Base-by-base conservation (phyloP, 345 rosid species). In the Salix exigua region DNA sequence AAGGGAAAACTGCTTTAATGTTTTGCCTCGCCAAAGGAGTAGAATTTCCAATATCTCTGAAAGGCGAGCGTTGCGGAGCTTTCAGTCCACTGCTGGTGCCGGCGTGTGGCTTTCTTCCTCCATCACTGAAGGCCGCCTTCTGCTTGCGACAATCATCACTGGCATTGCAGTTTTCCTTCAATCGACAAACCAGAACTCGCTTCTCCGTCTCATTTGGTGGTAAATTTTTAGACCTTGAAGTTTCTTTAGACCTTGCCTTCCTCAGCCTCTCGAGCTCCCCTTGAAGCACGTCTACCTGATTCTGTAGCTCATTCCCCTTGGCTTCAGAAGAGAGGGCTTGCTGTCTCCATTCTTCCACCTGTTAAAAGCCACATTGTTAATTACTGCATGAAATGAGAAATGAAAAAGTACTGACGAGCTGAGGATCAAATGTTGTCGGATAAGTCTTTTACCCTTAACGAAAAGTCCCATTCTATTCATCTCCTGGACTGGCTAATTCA, bases 341-440 rank as follows among this genome's bases (percentile, higher is more conserved):
- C 70, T 77, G 82, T 75, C 88, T 82, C 98, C 97, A 93, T 80
- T 89, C 93, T 81, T 89, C 87, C 71, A 85, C 93, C 97, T 95
- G 66, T 6, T 28, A 12, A 73, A 76, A 71, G 11, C 70, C 74
- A 30, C 48, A 6, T 46, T 66, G 55, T 37, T 18, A 53, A n/a
- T 50, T 18, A 5, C 28, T n/a, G 12, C 10, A 21, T 75, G 28
- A 38, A 14, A n/a, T 3, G 25, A 2, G 26, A 25, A 62, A 65
- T 7, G n/a, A n/a, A n/a, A n/a, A n/a, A n/a, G n/a, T n/a, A n/a
- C n/a, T 65, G 68, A 7, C 68, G 7, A 1, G 61, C 25, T 21
- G 0, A 8, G 61, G 25, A 21, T 21, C 61, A 53, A 53, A 53
- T 21, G 61, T 53, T 21, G 8, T 19, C 23, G 25, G 23, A 53